Percentiles rank a stretch among this genome's conserved stretches.
Conservation (phyloP, 495 filamentous ascomycete genomes). For the Neurospora pannonica region DNA sequence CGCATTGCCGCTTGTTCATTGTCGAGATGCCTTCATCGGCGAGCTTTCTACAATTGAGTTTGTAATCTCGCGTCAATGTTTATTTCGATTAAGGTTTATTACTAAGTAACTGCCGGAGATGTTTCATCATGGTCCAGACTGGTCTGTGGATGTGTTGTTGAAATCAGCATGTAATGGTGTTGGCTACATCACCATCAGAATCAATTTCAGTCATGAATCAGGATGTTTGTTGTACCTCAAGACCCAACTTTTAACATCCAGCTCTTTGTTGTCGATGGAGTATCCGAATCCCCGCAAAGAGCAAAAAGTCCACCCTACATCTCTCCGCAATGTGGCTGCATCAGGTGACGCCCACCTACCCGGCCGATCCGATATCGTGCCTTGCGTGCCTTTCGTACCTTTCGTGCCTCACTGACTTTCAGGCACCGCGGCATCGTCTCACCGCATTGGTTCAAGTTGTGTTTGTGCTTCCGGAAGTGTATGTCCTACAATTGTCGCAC, state of each 20-base stretch:
- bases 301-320: not conserved
- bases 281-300: no score
- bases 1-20: not conserved
- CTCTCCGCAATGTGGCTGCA: not conserved
- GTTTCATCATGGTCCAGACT: not conserved
- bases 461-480: not conserved
- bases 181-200: not conserved
- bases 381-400: not conserved
- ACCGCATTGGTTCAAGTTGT: not conserved
- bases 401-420: not conserved
- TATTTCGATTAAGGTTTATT: not conserved
- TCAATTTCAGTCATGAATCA: not conserved
- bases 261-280: no score
- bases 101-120: no score
- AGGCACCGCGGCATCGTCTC: not conserved
- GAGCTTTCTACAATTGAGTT: fast-evolving
- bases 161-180: not conserved
- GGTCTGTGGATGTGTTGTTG: not conserved
- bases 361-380: not conserved
- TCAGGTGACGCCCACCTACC: not conserved
- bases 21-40: not conserved
- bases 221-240: not conserved
- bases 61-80: not conserved
- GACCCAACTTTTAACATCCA: not conserved
- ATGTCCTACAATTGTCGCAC: not conserved